Evolutionary conservation across 306 rosid genomes (phyloP), one percentile per base, ranked within the genome.

Genomic region (Rosa persica): DNA sequence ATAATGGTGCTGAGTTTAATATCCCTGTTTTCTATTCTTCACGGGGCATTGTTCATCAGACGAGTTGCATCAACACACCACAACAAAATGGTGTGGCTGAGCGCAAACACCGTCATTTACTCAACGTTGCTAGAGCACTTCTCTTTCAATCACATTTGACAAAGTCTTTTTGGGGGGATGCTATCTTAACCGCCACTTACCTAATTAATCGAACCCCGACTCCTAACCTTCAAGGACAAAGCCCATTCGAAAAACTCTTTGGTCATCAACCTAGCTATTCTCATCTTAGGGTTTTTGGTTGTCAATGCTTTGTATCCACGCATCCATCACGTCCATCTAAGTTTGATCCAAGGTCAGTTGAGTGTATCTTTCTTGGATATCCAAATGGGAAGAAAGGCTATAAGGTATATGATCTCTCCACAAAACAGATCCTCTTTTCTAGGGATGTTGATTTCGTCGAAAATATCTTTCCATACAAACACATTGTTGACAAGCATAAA

Each of bases 211-310:
- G 57, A 5, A 68, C 75, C 6, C 76, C 52, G 1, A 68, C 68
- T 4, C 75, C 67, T 2, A 9, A 51, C 8, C 34, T 67, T 3
- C 13, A 39, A 12, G 57, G 67, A 20, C 12, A 42, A 16, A 68
- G 61, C 0, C 76, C 76, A 13, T 55, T 19, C 11, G 70, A 70
- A 25, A n/a, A 16, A 16, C 13, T 78, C 1, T 55, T 51, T 58
- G 5, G 25, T 4, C 16, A n/a, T 8, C 16, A 23, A 49, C 81
- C 76, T 0, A 52, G 6, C 17, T 54, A 68, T 23, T 46, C 62
- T n/a, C 80, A 76, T 8, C 23, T 27, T 9, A 8, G 13, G 3
- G 74, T 77, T 39, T 77, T 77, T 77, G 52, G 80, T 4, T 77
- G 74, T 51, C 51, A 47, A 12, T 77, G 67, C 22, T 77, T 77